Conservation (phyloP, 192 early-diverging fungal species). For the Rhizophagus prolifer region DNA sequence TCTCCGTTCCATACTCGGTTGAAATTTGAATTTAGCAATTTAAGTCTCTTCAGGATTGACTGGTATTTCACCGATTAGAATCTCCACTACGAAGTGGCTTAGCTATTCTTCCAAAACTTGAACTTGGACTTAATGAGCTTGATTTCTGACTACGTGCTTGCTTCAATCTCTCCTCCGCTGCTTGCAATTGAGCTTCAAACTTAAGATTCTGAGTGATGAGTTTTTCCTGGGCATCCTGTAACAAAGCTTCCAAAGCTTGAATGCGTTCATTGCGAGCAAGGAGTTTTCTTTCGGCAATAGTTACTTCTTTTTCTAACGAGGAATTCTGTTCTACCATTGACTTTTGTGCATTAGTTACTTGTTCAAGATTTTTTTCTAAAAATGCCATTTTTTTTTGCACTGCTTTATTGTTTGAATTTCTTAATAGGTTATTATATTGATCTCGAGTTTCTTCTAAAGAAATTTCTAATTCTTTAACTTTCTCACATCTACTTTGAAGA, state of each 20-base stretch:
- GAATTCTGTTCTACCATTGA: conserved; percentile 95
- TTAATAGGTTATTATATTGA: conserved; percentile 84
- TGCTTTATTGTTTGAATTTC: conserved; percentile 76
- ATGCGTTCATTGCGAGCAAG: conserved; percentile 91
- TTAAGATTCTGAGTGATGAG: conserved; percentile 37
- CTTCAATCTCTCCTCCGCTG: too few species aligned
- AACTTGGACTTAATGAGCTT: too few species aligned
- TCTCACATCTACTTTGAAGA: conserved; percentile 94
- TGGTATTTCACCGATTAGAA: too few species aligned
- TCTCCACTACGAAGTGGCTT: too few species aligned
- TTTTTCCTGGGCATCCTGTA: conserved; percentile 85
- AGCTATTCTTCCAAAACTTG: too few species aligned
- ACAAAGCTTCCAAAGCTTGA: conserved; percentile 76
- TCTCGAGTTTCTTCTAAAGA: conserved; percentile 94
- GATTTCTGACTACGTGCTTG: conserved; percentile 33
- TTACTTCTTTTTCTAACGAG: conserved; percentile 89
- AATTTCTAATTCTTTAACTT: conserved; percentile 96
- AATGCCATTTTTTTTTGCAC: conserved; percentile 97
- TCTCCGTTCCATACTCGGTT: too few species aligned
- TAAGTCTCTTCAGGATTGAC: too few species aligned
- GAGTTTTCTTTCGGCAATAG: conserved; percentile 88
- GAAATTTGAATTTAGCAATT: too few species aligned
- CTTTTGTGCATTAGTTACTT: conserved; percentile 92
- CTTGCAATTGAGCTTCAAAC: too few species aligned
- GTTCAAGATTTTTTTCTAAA: conserved; percentile 94